Evolutionary conservation across 225 moss, liverwort and hornwort genomes (phyloP), one percentile per base, ranked within the genome.

Genomic region (Straminergon stramineum): DNA sequence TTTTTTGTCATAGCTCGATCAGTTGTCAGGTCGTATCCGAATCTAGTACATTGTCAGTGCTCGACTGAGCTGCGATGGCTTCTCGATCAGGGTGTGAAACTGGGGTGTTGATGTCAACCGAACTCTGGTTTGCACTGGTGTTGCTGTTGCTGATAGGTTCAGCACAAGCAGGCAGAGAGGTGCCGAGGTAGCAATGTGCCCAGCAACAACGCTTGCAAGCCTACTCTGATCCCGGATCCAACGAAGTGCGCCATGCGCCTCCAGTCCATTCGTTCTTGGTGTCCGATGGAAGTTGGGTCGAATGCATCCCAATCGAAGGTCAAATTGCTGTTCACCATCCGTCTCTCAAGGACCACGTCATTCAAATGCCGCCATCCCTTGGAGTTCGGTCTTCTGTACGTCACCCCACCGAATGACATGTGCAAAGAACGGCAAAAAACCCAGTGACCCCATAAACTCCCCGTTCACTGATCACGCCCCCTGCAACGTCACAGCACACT

Each of bases 291-390:
- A 91, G 77, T 15, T 93, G 91, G 93, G 90, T 93, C 15, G 91
- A 93, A 21, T 93, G 93, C 62, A 41, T 91, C 32, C 91, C 89
- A 17, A 91, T 91, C 10, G 90, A 93, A 85, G 89, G 91, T 13
- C 93, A 93, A 63, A 93, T 93, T 32, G 70, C 91, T 8, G 91
- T 88, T 7, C 91, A 93, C 71, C 93, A 91, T 65, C 91, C 93
- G 15, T 41, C 88, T 39, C 91, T 93, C 82, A 85, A 58, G 58
- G 86, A 88, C 71, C 93, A 93, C 9, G 64, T 86, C 71, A 93
- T 93, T 32, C 89, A 56, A 62, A 32, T 32, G 32, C 31, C 35
- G 67, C 67, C 35, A 35, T 18, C 19, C 19, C 11, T 19, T 3
- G 35, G 67, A 35, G 10, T 10, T 11, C 3, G 6, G 35, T 35